Evolutionary conservation across 148 eudicot genomes (phyloP).

Genomic region (Fagopyrum esculentum): DNA sequence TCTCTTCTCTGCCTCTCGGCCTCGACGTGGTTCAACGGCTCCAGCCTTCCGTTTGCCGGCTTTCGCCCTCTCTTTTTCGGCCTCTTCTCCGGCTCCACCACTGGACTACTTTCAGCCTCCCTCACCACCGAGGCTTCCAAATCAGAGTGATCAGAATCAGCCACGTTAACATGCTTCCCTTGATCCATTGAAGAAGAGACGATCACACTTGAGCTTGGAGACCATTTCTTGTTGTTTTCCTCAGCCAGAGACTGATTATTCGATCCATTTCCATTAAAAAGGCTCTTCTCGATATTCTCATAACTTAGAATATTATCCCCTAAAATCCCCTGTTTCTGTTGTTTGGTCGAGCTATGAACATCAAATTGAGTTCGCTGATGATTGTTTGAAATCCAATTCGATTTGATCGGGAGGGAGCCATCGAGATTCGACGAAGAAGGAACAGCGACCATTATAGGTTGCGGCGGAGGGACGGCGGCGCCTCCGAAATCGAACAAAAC

Average conservation of each 20-base stretch:
- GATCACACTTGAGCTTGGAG: slow-evolving; percentile 48
- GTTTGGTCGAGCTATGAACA: slow-evolving; percentile 32
- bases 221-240: slow-evolving; percentile 54
- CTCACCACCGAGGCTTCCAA: slow-evolving; percentile 61
- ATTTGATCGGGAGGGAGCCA: not conserved
- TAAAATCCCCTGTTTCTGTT: slow-evolving; percentile 58
- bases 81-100: slow-evolving; percentile 42
- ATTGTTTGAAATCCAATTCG: not conserved
- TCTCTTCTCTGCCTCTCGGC: slow-evolving; percentile 93
- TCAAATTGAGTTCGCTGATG: slow-evolving; percentile 16
- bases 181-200: slow-evolving; percentile 36
- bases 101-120: slow-evolving; percentile 62
- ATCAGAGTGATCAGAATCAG: slow-evolving; percentile 77
- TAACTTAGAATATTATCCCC: too few relatives aligned
- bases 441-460: not conserved
- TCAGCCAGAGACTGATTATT: slow-evolving; percentile 33
- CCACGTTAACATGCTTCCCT: slow-evolving; percentile 18
- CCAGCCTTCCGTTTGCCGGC: slow-evolving; percentile 92
- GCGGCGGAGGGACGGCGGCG: not conserved
- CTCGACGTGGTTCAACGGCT: slow-evolving; percentile 91
- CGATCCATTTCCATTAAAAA: slow-evolving; percentile 22
- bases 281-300: slow-evolving; percentile 44
- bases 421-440: not conserved
- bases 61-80: slow-evolving; percentile 88
- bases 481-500: slow-evolving; percentile 29